Base-by-base conservation (phyloP, 495 filamentous ascomycete genomes). In the Niebla homalea region DNA sequence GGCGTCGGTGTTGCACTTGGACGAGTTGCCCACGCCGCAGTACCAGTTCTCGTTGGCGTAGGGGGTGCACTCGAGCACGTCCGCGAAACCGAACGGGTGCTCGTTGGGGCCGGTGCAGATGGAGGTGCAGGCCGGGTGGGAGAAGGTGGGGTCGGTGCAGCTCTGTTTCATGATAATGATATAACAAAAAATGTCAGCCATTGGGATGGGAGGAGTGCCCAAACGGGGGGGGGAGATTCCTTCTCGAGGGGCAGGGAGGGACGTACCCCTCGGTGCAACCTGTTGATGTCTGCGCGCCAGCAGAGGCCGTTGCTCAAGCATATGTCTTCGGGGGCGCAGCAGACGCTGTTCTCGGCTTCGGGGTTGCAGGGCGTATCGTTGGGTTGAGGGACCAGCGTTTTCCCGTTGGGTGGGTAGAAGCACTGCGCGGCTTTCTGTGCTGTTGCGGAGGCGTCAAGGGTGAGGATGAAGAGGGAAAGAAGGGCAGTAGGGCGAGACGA, bases 1-100 rank as follows among this genome's bases (percentile, higher is more conserved):
- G 11, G 37, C 25, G 18, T 19, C 46, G 4, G 25, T 36, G 18
- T 49, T 23, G 35, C 46, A 49, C 12, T 19, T n/a, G 5, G 3
- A 5, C 26, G 19, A n/a, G 46, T 49, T 49, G 46, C 46, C 46
- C 25, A 36, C 18, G 15, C 46, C 46, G 36, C 46, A 49, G 36
- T 49, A 49, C 23, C 23, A 49, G 16, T 22, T 18, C 23, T 37
- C 35, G 32, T 36, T 20, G 4, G 32, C 16, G n/a, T n/a, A 16
- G 6, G 46, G 35, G 29, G 29, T 32, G 35, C 46, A 49, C 10
- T 20, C 23, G 15, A 49, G 18, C 5, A 49, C 32, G 46, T 49
- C 46, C 19, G 46, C 46, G 22, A 23, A 49, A 18, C 46, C 46
- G 16, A 18, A 16, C 15, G 23, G 25, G 26, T 38, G 25, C 2